Evolutionary conservation across 352 stramenopile species (phyloP), one percentile per base, ranked within the genome.

Genomic region (Pythium guiyangense): DNA sequence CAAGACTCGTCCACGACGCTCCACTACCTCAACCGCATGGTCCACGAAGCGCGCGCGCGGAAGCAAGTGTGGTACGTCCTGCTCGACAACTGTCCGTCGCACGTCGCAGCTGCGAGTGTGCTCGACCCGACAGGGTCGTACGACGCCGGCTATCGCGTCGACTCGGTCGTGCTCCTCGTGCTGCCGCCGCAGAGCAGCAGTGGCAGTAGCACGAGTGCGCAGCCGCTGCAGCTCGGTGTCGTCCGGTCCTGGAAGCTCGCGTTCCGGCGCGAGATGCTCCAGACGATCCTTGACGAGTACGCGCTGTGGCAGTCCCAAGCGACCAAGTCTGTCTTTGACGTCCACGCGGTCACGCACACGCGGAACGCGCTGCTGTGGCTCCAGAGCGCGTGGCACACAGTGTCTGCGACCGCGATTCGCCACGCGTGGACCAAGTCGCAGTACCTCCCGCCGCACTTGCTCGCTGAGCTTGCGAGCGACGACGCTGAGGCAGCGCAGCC

Each of bases 61-160:
- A 80, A 84, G 25, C 71, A 92, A 47, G 64, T 83, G 0, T 92
- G 81, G 81, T 90, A 75, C 43, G 61, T 92, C 15, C 64, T 92
- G 18, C 66, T 92, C 55, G 73, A 90, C 47, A 79, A 70, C 22
- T 88, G 71, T 31, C 71, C 79, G 22, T 78, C 75, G 6, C 81
- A 92, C 51, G 63, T 88, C 50, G 75, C 79, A 39, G 79, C 83
- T 11, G 79, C 77, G 15, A 74, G 86, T 31, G 59, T 79, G 27
- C 61, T 89, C 18, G 77, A 88, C 47, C 77, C 79, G 1, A 67
- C 62, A 1, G 81, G 79, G 9, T 86, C 77, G 39, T 76, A 81
- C 62, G 74, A 74, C 18, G 67, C 67, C 56, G 77, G 79, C 17
- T 92, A 84, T 54, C 77, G 61, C 18, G 86, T 88, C 39, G 77